Percentiles rank a stretch among this genome's conserved stretches.
Conservation (phyloP, 2,329 filamentous ascomycete species). For the Scortechinia acanthostroma region DNA sequence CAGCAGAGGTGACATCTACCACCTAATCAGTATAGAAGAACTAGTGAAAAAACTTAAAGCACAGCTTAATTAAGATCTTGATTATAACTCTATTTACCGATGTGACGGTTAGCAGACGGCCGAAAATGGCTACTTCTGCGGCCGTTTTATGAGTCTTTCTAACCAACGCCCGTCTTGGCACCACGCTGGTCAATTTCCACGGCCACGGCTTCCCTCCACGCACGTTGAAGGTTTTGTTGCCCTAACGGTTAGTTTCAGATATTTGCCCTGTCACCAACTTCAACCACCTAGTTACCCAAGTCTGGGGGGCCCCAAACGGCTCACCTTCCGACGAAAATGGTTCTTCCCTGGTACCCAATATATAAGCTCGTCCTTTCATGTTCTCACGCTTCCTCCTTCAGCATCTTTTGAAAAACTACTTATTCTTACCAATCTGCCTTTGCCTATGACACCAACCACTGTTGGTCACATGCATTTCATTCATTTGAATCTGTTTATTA, state of each 20-base stretch:
- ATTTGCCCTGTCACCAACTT: not conserved
- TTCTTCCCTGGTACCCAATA: constrained; percentile 6
- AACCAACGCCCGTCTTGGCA: constrained; percentile 8
- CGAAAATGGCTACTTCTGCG: constrained; percentile 8
- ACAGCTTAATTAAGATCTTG: too few species aligned
- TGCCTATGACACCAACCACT: constrained; percentile 1
- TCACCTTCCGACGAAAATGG: constrained; percentile 5
- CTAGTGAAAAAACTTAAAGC: too few species aligned
- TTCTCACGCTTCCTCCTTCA: not conserved
- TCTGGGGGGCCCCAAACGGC: not conserved
- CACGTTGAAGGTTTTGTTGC: constrained; percentile 1
- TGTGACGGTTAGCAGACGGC: constrained; percentile 9
- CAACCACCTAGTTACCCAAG: not conserved
- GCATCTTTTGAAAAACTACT: not conserved
- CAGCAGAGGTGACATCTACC: too few species aligned
- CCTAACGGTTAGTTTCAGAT: not conserved
- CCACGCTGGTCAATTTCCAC: constrained; percentile 7
- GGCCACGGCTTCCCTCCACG: constrained; percentile 5
- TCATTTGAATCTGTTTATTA: not conserved
- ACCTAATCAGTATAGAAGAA: too few species aligned
- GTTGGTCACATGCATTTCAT: not conserved
- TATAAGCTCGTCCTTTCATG: constrained; percentile 4
- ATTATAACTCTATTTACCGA: not conserved
- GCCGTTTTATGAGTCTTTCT: constrained; percentile 10
- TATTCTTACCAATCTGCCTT: not conserved